A percentile compares a stretch with the other conserved stretches of the same genome.
phyloP scores from a whole-genome alignment of 768 basidiomycete genomes.

The Termitomyces sp. region DNA sequence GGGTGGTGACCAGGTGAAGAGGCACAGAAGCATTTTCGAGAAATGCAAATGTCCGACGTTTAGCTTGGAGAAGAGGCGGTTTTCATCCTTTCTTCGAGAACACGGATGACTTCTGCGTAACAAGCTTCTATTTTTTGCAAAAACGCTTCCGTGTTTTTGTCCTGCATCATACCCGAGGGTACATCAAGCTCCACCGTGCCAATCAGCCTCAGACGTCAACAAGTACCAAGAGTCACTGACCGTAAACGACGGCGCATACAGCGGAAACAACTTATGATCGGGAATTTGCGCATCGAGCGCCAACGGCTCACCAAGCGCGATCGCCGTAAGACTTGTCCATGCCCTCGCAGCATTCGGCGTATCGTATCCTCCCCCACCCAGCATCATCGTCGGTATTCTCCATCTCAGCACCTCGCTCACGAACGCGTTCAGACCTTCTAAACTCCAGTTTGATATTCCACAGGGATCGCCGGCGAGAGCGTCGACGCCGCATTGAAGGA shows the following conservation, averaged over 20 bases:
- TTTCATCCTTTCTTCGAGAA: constrained; percentile 27
- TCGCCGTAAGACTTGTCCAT: constrained; percentile 80
- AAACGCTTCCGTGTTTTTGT: constrained; percentile 66
- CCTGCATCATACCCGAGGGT: constrained; percentile 66
- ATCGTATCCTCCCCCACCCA: constrained; percentile 88
- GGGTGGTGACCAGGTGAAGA: neutral
- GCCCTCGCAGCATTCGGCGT: constrained; percentile 81
- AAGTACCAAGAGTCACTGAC: neutral
- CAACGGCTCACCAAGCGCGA: constrained; percentile 58
- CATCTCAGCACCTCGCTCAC: constrained; percentile 37
- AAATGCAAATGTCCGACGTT: neutral
- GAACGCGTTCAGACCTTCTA: constrained; percentile 59
- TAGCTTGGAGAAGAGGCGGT: neutral
- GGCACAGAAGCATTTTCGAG: too few relatives aligned
- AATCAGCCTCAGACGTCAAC: neutral
- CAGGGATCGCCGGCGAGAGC: constrained; percentile 84
- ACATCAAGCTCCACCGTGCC: constrained; percentile 53
- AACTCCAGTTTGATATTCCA: constrained; percentile 67
- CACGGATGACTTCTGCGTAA: constrained; percentile 32
- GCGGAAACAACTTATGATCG: constrained; percentile 68
- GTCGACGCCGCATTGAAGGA: constrained; percentile 87
- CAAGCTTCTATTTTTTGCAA: constrained; percentile 39
- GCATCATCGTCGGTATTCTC: constrained; percentile 36
- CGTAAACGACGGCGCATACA: constrained; percentile 79
- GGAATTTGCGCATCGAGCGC: constrained; percentile 65